A percentile compares a stretch with the other conserved stretches of the same genome.
Conservation (phyloP, 2,329 filamentous ascomycete genomes). For the Pseudogymnoascus sp. region DNA sequence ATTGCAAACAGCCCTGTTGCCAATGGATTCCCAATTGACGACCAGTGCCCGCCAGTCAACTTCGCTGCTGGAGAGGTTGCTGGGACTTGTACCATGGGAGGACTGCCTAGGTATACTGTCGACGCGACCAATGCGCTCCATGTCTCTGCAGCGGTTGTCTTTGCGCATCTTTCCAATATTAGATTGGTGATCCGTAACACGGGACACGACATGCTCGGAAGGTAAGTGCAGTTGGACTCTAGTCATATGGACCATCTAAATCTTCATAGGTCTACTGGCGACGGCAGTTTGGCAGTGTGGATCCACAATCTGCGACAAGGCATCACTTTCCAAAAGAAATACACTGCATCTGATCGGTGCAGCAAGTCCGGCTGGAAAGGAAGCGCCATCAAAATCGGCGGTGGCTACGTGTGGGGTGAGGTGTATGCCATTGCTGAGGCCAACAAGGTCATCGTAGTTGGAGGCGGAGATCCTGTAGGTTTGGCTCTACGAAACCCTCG, state of each 20-base stretch:
- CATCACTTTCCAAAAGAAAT: conserved; percentile 18
- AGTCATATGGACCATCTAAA: not conserved
- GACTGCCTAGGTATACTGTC: conserved; percentile 31
- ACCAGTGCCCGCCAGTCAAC: conserved; percentile 33
- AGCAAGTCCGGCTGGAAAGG: conserved; percentile 25
- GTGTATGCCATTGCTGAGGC: conserved; percentile 26
- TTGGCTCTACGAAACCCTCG: conserved; percentile 16
- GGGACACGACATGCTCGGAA: conserved; percentile 39
- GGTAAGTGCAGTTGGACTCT: not conserved
- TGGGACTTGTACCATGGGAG: conserved; percentile 29
- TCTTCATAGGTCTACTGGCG: conserved; percentile 21
- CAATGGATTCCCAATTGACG: conserved; percentile 36
- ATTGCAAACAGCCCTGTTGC: conserved; percentile 32
- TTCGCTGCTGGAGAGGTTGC: conserved; percentile 16
- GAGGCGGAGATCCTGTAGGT: conserved; percentile 25
- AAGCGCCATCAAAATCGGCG: conserved; percentile 29
- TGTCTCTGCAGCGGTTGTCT: conserved; percentile 33
- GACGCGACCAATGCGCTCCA: conserved; percentile 31
- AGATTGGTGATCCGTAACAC: conserved; percentile 37
- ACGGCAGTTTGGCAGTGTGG: conserved; percentile 35
- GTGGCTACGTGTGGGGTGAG: conserved; percentile 29
- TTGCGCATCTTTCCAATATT: conserved; percentile 37
- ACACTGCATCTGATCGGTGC: conserved; percentile 19
- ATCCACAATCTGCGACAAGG: conserved; percentile 36
- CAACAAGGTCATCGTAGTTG: conserved; percentile 30